phyloP scores from a whole-genome alignment of 192 early-diverging fungal genomes.

The Backusella liffmaniae region DNA sequence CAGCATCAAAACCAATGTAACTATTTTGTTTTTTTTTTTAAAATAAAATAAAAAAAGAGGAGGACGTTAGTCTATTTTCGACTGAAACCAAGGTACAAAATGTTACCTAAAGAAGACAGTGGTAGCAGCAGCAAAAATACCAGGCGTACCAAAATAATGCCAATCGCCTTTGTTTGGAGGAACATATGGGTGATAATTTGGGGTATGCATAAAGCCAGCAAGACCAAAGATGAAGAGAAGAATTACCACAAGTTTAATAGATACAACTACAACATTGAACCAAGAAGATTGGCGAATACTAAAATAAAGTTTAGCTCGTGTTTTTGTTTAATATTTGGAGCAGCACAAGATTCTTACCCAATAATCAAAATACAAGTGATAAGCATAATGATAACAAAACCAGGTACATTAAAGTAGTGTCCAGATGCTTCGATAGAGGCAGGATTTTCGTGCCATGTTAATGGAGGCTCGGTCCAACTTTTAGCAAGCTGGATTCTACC shows the following conservation, averaged over 20 bases:
- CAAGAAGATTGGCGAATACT: conserved; percentile 66
- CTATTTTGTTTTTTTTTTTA: conserved; percentile 17
- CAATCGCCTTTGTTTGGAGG: conserved; percentile 48
- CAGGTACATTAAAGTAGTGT: conserved; percentile 72
- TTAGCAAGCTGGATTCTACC: conserved; percentile 38
- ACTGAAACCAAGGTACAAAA: neutral
- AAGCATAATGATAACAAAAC: conserved; percentile 62
- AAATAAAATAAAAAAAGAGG: neutral
- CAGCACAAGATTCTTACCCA: conserved; percentile 40
- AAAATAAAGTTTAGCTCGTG: neutral
- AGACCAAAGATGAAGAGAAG: conserved; percentile 80
- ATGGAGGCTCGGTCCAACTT: conserved; percentile 66
- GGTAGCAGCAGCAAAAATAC: conserved; percentile 73
- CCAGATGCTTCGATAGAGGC: conserved; percentile 37
- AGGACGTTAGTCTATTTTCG: neutral
- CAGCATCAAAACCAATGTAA: conserved; percentile 89
- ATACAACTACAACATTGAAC: conserved; percentile 72
- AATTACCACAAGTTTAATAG: conserved; percentile 72
- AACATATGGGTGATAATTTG: conserved; percentile 79
- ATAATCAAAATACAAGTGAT: conserved; percentile 66
- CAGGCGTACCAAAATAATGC: conserved; percentile 65
- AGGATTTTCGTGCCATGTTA: conserved; percentile 60
- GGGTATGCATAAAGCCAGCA: conserved; percentile 62
- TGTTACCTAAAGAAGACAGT: conserved; percentile 60
- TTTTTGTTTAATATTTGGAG: neutral